Percentiles rank a stretch among this genome's conserved stretches.
phyloP scores from a whole-genome alignment of 1,284 basidiomycete genomes.

The Ceratobasidium theobromae region DNA sequence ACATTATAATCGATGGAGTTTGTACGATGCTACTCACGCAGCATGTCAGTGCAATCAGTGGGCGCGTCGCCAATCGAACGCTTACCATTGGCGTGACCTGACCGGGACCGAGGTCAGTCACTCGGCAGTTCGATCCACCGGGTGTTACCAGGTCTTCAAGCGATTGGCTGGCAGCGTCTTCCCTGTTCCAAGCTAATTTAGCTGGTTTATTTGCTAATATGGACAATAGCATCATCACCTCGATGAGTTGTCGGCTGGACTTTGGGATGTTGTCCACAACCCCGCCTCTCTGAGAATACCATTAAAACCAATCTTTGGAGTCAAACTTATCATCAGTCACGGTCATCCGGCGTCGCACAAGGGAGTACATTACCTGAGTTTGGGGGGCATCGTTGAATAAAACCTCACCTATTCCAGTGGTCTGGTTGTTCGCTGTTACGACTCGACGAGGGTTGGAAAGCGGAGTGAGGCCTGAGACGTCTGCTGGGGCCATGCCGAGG shows the following conservation, averaged over 20 bases:
- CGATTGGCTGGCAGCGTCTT: constrained; percentile 5
- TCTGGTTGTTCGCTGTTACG: constrained; percentile 51
- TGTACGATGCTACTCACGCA: constrained; percentile 46
- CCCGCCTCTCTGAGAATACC: constrained; percentile 11
- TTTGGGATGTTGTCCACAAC: constrained; percentile 25
- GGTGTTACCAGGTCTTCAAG: constrained; percentile 43
- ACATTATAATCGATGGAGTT: constrained; percentile 63
- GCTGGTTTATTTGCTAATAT: no score
- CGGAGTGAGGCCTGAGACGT: constrained; percentile 17
- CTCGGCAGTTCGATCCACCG: constrained; percentile 53
- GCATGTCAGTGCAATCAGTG: background rate
- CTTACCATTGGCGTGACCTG: constrained; percentile 54
- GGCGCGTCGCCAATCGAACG: background rate
- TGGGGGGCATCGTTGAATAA: constrained; percentile 14
- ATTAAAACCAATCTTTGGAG: constrained; percentile 13
- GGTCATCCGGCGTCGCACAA: background rate
- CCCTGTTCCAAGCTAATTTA: no score
- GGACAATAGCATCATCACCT: no score
- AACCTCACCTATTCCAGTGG: constrained; percentile 10
- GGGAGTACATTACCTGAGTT: background rate
- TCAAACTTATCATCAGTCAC: background rate
- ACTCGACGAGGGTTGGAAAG: constrained; percentile 51
- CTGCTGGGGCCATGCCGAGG: constrained; percentile 5
- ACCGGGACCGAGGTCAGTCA: constrained; percentile 61
- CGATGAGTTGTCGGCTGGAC: constrained; percentile 21